phyloP scores from a whole-genome alignment of 2,329 filamentous ascomycete species.

The Tolypocladium album region DNA sequence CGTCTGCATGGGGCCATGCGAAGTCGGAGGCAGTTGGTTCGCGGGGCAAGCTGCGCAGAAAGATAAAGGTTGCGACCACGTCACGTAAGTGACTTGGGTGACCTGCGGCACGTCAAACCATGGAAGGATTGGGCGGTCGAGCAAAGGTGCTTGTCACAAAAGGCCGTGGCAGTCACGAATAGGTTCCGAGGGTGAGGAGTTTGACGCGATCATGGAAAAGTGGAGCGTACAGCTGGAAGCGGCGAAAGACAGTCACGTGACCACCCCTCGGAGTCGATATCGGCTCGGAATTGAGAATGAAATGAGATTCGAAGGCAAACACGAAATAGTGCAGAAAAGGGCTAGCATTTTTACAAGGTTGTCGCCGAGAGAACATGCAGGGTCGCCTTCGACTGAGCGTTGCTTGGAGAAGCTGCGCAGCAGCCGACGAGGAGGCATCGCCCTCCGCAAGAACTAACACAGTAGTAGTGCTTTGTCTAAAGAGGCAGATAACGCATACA shows the following conservation, averaged over 20 bases:
- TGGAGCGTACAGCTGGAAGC: slow-evolving; percentile 3
- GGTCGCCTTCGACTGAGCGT: neutral
- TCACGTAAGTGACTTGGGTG: slow-evolving; percentile 5
- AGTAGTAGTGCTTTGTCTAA: slow-evolving; percentile 1
- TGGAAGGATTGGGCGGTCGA: neutral
- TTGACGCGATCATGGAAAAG: slow-evolving; percentile 11
- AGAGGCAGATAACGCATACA: slow-evolving; percentile 4
- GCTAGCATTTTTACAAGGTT: neutral
- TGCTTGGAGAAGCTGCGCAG: neutral
- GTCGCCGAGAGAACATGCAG: neutral
- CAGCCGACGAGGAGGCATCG: neutral
- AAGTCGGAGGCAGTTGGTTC: neutral
- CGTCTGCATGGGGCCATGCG: slow-evolving; percentile 5
- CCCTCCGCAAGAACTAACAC: neutral
- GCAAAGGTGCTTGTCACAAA: neutral
- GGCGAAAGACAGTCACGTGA: slow-evolving; percentile 7
- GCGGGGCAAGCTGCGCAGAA: neutral
- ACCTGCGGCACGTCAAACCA: slow-evolving; percentile 4
- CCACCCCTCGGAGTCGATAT: neutral
- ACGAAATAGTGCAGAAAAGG: neutral
- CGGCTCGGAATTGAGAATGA: neutral
- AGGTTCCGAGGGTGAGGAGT: slow-evolving; percentile 9
- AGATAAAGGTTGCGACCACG: slow-evolving; percentile 1
- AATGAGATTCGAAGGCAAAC: neutral
- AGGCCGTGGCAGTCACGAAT: neutral